A percentile compares a stretch with the other conserved stretches of the same genome.
Conservation (phyloP, 495 filamentous ascomycete genomes). For the Durotheca rogersii region DNA sequence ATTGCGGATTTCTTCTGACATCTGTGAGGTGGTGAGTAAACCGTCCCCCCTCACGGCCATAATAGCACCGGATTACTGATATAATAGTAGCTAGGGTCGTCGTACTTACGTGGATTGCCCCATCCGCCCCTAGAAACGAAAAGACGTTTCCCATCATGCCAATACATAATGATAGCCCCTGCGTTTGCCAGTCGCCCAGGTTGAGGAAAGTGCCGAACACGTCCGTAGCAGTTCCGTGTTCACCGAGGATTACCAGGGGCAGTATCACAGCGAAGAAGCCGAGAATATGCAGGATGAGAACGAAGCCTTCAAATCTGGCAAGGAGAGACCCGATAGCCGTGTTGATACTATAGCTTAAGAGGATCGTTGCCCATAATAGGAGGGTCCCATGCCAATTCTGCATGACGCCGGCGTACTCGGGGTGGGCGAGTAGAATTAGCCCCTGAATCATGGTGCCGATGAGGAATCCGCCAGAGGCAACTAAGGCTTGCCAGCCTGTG, state of each 20-base stretch:
- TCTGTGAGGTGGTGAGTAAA: constrained; percentile 26
- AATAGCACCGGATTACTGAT: no score
- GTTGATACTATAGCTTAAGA: constrained; percentile 35
- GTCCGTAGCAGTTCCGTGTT: constrained; percentile 42
- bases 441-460: constrained; percentile 47
- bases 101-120: constrained; percentile 49
- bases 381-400: no score
- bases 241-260: constrained; percentile 55
- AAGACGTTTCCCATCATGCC: constrained; percentile 44
- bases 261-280: constrained; percentile 64
- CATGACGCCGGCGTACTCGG: no score
- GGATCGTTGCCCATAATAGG: constrained; percentile 38
- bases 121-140: constrained; percentile 56
- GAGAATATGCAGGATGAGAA: constrained; percentile 61
- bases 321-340: constrained; percentile 41
- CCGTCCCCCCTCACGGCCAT: no score
- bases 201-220: constrained; percentile 58
- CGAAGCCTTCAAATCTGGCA: constrained; percentile 57
- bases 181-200: constrained; percentile 54
- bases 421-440: constrained; percentile 39
- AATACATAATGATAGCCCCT: constrained; percentile 55
- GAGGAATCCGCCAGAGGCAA: constrained; percentile 45
- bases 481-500: constrained; percentile 48
- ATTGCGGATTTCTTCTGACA: constrained; percentile 60
- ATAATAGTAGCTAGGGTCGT: background rate